Base-by-base conservation (phyloP, 2,329 filamentous ascomycete species). In the Mollisia scopiformis region DNA sequence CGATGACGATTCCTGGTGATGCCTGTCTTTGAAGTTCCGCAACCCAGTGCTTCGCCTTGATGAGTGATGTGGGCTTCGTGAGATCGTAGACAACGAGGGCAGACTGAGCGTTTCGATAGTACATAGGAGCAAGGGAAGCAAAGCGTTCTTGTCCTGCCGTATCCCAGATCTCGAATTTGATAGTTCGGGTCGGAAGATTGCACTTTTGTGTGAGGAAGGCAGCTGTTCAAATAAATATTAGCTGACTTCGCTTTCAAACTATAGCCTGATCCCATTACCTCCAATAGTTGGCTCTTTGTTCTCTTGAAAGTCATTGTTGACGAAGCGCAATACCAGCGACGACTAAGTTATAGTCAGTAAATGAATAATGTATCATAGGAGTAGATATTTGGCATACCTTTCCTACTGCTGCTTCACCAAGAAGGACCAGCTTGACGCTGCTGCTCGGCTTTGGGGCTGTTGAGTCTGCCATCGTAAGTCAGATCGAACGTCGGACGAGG, bases 201-300 rank as follows among this genome's bases (percentile, higher is more conserved):
- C 94, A 97, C 87, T 98, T 99, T 80, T 99, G 95, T 70, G 95
- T 99, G 68, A 99, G 82, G 80, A 99, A 99, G 66, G 95, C 95
- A 73, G 95, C 95, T 97, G 70, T 64, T 58, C 50, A 54, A 53
- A 60, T 51, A 51, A 52, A 57, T 53, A 46, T 68, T 54, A 66
- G 62, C 37, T 35, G 46, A 25, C n/a, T 50, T 6, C 33, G 13
- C 8, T 21, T n/a, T 37, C 37, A n/a, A 13, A 28, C 35, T 33
- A 16, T 6, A 25, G 31, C 7, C n/a, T 35, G 37, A 49, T 50
- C 10, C 41, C 84, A 67, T n/a, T 84, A 96, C 93, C 93, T 84
- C 95, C 95, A 79, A 99, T 99, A 68, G 95, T 99, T 64, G 95
- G 95, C 78, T 99, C 95, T 83, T 98, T 98, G 80, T 98, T 98